Percentiles rank a stretch among this genome's conserved stretches.
phyloP scores from a whole-genome alignment of 2,329 filamentous ascomycete genomes.

The Metarhizium anisopliae region DNA sequence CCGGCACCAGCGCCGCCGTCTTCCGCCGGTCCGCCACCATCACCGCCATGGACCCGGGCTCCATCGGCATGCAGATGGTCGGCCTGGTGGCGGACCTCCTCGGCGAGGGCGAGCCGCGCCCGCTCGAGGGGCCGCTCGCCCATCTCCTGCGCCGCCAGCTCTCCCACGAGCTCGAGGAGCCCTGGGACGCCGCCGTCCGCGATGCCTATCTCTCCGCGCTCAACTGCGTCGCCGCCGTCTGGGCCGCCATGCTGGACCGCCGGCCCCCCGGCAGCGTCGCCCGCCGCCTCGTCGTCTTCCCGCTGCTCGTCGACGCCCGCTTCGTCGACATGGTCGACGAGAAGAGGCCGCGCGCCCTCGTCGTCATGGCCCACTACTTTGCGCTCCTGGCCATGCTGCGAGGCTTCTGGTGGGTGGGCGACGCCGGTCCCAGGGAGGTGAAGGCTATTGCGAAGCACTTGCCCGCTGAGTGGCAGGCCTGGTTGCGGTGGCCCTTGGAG shows the following conservation, averaged over 20 bases:
- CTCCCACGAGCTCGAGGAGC: conserved; percentile 8
- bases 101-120: conserved; percentile 3
- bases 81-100: conserved; percentile 6
- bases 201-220: conserved; percentile 12
- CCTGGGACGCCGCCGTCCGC: conserved; percentile 9
- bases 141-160: conserved; percentile 8
- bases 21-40: conserved; percentile 9
- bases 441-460: conserved; percentile 9
- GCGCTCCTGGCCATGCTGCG: conserved; percentile 9
- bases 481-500: background rate
- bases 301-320: conserved; percentile 11
- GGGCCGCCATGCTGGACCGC: conserved; percentile 8
- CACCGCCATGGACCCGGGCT: conserved; percentile 3
- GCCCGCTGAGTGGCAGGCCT: conserved; percentile 5
- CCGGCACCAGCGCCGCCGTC: conserved; percentile 10
- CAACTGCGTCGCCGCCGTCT: conserved; percentile 11
- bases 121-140: conserved; percentile 1
- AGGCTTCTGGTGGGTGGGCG: conserved; percentile 12
- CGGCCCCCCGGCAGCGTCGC: conserved; percentile 2
- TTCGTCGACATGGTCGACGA: conserved; percentile 13
- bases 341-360: conserved; percentile 12
- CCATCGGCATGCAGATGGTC: conserved; percentile 7
- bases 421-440: conserved; percentile 10
- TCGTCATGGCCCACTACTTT: conserved; percentile 15
- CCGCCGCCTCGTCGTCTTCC: conserved; percentile 11